These are phyloP conservation scores for Fusarium sterilihyphosum DNA, from an alignment of 2,329 filamentous ascomycete genomes.

Conservation along the genomic window DNA sequence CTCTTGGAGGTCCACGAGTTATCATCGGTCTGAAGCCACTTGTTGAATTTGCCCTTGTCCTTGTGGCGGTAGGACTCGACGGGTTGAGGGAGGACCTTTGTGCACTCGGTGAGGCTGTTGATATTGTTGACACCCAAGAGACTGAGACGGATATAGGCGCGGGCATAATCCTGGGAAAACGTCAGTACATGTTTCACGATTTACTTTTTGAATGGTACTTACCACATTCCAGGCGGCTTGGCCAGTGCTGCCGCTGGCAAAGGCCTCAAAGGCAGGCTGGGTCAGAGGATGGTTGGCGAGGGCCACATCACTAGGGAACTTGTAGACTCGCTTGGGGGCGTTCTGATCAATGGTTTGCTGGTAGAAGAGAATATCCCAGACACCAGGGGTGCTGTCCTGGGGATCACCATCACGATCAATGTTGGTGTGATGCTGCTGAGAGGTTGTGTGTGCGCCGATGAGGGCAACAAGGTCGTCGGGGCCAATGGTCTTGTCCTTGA, in stretches of 20 bases:
- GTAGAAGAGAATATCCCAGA: constrained; percentile 65
- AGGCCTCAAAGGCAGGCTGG: constrained; percentile 50
- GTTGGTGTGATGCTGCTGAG: constrained; percentile 59
- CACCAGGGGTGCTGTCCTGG: constrained; percentile 62
- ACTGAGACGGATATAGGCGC: constrained; percentile 63
- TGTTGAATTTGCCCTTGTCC: constrained; percentile 38
- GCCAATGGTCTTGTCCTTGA: constrained; percentile 63
- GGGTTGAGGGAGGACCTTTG: constrained; percentile 58
- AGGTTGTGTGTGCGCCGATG: constrained; percentile 64
- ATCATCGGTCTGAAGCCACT: constrained; percentile 44
- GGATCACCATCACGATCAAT: constrained; percentile 52
- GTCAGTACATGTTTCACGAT: neutral
- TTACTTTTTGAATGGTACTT: constrained; percentile 15
- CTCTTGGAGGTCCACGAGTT: constrained; percentile 41
- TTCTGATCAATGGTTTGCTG: constrained; percentile 48
- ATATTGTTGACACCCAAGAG: constrained; percentile 67
- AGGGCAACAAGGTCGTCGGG: constrained; percentile 62
- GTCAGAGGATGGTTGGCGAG: constrained; percentile 52
- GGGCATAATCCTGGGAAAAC: constrained; percentile 56
- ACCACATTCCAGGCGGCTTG: constrained; percentile 56
- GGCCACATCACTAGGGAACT: constrained; percentile 54
- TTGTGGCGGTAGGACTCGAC: constrained; percentile 24
- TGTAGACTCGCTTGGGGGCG: constrained; percentile 51
- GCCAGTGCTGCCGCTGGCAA: constrained; percentile 45
- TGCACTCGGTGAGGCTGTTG: constrained; percentile 65